Evolutionary conservation across 2,329 filamentous ascomycete species (phyloP).

Genomic region (Sclerotinia spermophila): DNA sequence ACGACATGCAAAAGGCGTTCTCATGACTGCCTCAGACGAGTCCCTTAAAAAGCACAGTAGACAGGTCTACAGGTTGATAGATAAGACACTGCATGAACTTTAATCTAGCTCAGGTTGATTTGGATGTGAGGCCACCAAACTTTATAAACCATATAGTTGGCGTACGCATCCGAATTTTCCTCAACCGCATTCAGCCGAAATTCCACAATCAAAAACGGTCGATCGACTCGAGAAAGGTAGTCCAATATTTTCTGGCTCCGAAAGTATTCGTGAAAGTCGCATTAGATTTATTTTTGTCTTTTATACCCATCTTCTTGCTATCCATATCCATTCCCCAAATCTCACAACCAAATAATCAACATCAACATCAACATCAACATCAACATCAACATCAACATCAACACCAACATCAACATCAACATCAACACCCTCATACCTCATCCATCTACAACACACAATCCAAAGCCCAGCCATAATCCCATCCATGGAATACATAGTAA

Average conservation of each 20-base stretch:
- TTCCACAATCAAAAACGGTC: neutral
- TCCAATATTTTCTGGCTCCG: too few relatives aligned
- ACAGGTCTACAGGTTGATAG: neutral
- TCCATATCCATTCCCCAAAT: slow-evolving; percentile 33
- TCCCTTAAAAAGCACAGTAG: neutral
- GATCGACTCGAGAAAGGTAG: neutral
- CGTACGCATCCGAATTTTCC: neutral
- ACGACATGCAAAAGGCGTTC: neutral
- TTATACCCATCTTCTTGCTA: slow-evolving; percentile 39
- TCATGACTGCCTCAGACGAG: neutral
- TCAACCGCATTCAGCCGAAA: neutral
- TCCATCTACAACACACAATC: slow-evolving; percentile 37
- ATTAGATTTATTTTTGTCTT: slow-evolving; percentile 16
- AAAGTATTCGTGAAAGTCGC: neutral
- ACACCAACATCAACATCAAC: too few relatives aligned
- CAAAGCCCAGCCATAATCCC: slow-evolving; percentile 33
- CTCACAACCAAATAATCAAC: too few relatives aligned
- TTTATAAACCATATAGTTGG: neutral
- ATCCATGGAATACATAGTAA: slow-evolving; percentile 28
- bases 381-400: too few relatives aligned
- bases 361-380: too few relatives aligned
- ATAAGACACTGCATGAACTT: neutral
- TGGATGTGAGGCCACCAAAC: too few relatives aligned
- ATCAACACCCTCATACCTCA: slow-evolving; percentile 41
- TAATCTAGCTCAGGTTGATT: too few relatives aligned